Evolutionary conservation across 2,329 filamentous ascomycete genomes (phyloP), one percentile per base, ranked within the genome.

Genomic region (Magnaporthiopsis incrustans): DNA sequence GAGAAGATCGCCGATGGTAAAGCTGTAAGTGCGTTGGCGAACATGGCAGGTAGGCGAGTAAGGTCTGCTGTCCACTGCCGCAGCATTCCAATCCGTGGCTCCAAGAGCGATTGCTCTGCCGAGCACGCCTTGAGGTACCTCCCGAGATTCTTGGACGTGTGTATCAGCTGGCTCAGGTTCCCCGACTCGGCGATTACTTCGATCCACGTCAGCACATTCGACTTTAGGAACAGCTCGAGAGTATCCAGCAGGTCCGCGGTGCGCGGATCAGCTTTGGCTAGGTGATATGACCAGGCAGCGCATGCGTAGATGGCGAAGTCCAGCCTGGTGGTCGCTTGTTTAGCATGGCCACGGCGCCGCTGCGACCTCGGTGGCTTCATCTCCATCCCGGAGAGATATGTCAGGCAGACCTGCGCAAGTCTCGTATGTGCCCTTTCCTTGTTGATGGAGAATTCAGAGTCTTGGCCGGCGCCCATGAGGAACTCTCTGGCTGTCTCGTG

Each of bases 401-500:
- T 63, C 4, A 78, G 72, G 62, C 75, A 78, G 5, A 71, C 67
- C 63, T 70, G 68, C 25, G 75, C 73, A 38, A 77, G 71, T 22
- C 68, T 66, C 12, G 70, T 70, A 65, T 78, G 74, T 0, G 71
- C 73, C 22, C 65, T 61, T 10, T 64, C 62, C 59, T 70, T 67
- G 11, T 71, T 64, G 30, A 77, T 68, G 18, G 70, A 65, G 57
- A 76, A 73, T 59, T 76, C 73, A 1, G 73, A 67, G 8, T 56
- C 67, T 0, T 70, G 60, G 4, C 67, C 64, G 8, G 63, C 57
- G 25, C 63, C 65, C 18, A 75, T 69, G 58, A 74, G 32, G 59
- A 67, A 75, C 64, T 72, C 69, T 64, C 73, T 70, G 26, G 75
- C 76, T 18, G 77, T 78, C 62, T 74, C 70, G 66, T 79, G 77